Evolutionary conservation across 2,329 filamentous ascomycete species (phyloP).

Genomic region (Fusarium albidum): DNA sequence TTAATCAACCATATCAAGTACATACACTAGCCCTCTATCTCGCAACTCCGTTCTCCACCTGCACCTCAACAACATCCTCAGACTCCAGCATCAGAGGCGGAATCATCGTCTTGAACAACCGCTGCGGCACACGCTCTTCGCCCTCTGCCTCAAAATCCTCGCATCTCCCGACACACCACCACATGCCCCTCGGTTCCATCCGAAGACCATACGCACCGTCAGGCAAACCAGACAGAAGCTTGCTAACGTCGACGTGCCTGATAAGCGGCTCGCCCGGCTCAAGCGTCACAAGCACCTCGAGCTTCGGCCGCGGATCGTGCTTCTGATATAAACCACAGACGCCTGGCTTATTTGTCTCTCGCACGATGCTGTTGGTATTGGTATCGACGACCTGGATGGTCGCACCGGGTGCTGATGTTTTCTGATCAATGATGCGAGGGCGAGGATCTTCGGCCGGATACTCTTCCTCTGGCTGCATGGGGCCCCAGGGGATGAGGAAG

Average conservation of each 20-base stretch:
- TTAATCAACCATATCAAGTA: too few relatives aligned
- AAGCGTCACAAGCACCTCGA: conserved; percentile 4
- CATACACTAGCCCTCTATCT: too few relatives aligned
- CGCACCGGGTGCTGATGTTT: background rate
- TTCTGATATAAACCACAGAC: conserved; percentile 1
- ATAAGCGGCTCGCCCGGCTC: conserved; percentile 10
- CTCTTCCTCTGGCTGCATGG: background rate
- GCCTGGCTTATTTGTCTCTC: background rate
- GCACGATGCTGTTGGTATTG: background rate
- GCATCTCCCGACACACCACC: conserved; percentile 14
- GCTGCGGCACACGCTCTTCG: conserved; percentile 9
- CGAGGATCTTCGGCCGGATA: background rate
- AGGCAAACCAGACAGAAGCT: conserved; percentile 1
- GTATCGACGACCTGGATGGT: conserved; percentile 4
- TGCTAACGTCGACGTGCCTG: conserved; percentile 5
- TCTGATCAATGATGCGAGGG: conserved; percentile 1
- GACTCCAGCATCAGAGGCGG: conserved; percentile 6
- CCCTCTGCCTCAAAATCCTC: conserved; percentile 8
- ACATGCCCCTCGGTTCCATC: conserved; percentile 13
- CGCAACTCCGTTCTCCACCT: background rate
- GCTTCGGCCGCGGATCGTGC: conserved; percentile 9
- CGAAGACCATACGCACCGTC: conserved; percentile 10
- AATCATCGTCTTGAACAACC: conserved; percentile 8
- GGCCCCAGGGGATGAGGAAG: background rate
- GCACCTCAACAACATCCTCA: conserved; percentile 5